Conservation (phyloP, 352 stramenopile genomes). For the Phytophthora pseudosyringae region DNA sequence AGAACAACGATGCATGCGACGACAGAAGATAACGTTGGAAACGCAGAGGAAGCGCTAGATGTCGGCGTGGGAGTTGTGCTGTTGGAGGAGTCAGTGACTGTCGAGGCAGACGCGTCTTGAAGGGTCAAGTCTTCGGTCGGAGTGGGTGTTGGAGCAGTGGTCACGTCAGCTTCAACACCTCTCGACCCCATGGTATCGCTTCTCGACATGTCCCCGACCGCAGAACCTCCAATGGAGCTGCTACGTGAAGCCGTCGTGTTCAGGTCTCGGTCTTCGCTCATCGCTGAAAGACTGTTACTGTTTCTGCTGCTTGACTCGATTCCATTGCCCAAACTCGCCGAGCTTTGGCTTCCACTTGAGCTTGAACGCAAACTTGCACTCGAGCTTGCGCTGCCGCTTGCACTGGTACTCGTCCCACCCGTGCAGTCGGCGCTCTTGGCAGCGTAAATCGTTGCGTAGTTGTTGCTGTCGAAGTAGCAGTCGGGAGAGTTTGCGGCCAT, state of each 20-base stretch:
- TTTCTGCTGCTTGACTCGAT: slow-evolving; percentile 10
- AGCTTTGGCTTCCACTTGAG: slow-evolving; percentile 12
- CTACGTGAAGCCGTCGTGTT: slow-evolving; percentile 13
- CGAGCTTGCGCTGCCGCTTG: slow-evolving; percentile 7
- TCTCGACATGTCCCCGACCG: slow-evolving; percentile 2
- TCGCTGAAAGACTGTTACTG: slow-evolving; percentile 5
- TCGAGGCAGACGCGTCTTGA: slow-evolving; percentile 8
- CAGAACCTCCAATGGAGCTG: slow-evolving; percentile 4
- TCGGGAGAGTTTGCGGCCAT: slow-evolving; percentile 58
- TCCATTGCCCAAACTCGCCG: not conserved
- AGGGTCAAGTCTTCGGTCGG: slow-evolving; percentile 20
- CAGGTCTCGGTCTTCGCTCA: slow-evolving; percentile 22
- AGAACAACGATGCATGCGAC: not conserved
- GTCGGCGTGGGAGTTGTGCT: slow-evolving; percentile 20
- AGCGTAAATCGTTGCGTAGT: slow-evolving; percentile 55
- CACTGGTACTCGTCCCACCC: slow-evolving; percentile 13
- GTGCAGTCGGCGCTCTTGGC: slow-evolving; percentile 58
- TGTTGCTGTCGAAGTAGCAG: slow-evolving; percentile 73
- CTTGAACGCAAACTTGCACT: slow-evolving; percentile 12
- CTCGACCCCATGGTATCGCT: slow-evolving; percentile 1
- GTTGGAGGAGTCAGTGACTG: slow-evolving; percentile 17
- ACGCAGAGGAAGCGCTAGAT: slow-evolving; percentile 4
- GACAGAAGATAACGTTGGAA: not conserved
- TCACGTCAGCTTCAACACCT: slow-evolving; percentile 3
- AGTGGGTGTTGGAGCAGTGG: slow-evolving; percentile 15